Evolutionary conservation across 139 green algal species (phyloP).

Genomic region (Desmodesmus armatus): DNA sequence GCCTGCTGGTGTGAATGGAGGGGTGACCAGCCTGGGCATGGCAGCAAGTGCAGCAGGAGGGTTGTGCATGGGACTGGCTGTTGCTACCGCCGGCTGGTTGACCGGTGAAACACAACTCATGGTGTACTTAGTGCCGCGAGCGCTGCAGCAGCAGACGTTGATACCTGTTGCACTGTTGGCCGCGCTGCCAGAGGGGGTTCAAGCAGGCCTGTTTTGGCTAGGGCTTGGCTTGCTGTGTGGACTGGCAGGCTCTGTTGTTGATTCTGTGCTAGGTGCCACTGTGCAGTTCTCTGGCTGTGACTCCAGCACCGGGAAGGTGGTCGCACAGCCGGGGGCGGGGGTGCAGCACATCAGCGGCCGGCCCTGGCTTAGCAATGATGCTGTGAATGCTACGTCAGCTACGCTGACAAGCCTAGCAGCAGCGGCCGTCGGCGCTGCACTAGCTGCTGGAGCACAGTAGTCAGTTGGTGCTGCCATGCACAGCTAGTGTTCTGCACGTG

Average conservation of each 20-base stretch:
- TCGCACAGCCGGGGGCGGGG: constrained; percentile 9
- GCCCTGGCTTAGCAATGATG: constrained; percentile 39
- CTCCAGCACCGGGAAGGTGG: neutral
- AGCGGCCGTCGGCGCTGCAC: too few species aligned
- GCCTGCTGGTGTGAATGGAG: constrained; percentile 80
- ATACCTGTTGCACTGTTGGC: neutral
- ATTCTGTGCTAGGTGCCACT: constrained; percentile 90
- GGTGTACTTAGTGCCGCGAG: neutral
- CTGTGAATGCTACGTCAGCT: constrained; percentile 33
- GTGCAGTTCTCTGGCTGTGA: constrained; percentile 73
- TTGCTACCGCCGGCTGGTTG: neutral
- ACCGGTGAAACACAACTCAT: neutral
- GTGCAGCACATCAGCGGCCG: constrained; percentile 34
- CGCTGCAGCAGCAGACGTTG: neutral
- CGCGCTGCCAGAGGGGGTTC: neutral
- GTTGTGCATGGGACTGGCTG: constrained; percentile 68
- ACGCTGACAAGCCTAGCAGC: neutral
- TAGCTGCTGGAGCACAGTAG: too few species aligned
- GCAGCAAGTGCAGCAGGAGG: constrained; percentile 70
- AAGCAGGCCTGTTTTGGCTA: constrained; percentile 30
- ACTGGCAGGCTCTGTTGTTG: constrained; percentile 80
- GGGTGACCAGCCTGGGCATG: constrained; percentile 72
- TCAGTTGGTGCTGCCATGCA: too few species aligned
- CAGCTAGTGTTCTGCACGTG: too few species aligned
- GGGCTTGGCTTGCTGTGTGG: constrained; percentile 54